These are phyloP conservation scores for Arctostaphylos glauca DNA, from an alignment of 148 eudicot species.

Conservation along the genomic window DNA sequence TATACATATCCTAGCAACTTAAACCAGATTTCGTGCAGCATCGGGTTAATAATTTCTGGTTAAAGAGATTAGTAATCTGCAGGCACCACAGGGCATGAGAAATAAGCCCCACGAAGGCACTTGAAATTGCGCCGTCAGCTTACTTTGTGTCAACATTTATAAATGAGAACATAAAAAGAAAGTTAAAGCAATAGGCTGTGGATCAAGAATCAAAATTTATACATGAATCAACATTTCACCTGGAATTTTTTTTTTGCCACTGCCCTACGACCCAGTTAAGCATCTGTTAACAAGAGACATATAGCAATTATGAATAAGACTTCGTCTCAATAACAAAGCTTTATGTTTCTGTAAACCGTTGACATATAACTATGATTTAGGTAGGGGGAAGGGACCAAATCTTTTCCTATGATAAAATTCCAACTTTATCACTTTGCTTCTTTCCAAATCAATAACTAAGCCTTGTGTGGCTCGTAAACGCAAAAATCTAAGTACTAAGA, in stretches of 20 bases:
- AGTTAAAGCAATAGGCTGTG: too few relatives aligned
- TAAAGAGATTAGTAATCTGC: neutral
- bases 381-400: neutral
- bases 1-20: neutral
- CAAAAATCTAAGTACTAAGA: neutral
- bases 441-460: neutral
- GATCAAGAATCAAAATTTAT: neutral
- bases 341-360: neutral
- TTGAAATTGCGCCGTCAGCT: neutral
- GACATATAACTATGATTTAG: neutral
- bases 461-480: too few relatives aligned
- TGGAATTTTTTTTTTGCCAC: neutral
- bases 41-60: neutral
- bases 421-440: neutral
- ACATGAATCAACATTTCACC: neutral
- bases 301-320: neutral
- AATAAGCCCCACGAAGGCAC: neutral
- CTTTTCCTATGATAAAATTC: neutral
- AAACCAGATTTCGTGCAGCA: slow-evolving; percentile 1
- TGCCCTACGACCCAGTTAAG: neutral
- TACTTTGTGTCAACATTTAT: neutral
- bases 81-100: neutral
- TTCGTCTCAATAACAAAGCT: neutral
- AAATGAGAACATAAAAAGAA: neutral
- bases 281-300: neutral